Percentiles rank a stretch among this genome's conserved stretches.
phyloP scores from a whole-genome alignment of 768 basidiomycete species.

The Boletus rex-veris region DNA sequence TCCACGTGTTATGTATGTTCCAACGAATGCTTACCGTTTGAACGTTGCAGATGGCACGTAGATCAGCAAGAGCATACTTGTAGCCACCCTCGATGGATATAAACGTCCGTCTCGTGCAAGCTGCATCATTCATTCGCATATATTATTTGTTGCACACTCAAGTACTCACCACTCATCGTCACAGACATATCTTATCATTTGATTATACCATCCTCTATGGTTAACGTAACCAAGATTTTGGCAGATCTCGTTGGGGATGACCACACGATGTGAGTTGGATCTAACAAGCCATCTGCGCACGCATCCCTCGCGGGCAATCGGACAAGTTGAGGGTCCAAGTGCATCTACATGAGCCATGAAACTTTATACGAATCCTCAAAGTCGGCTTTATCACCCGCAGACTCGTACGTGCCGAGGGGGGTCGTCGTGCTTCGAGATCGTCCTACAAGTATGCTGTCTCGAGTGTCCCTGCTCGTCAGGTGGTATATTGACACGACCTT shows the following conservation, averaged over 20 bases:
- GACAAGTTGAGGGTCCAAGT: too few relatives aligned
- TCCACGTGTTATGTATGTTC: background rate
- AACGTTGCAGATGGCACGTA: slow-evolving; percentile 45
- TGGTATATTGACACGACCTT: too few relatives aligned
- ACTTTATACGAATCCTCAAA: too few relatives aligned
- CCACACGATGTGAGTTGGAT: background rate
- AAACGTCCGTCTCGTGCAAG: background rate
- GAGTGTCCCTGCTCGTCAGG: too few relatives aligned
- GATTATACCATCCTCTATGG: slow-evolving; percentile 20
- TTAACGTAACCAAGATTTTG: background rate
- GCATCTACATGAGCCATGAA: too few relatives aligned
- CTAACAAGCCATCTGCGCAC: background rate
- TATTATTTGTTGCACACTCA: slow-evolving; percentile 17
- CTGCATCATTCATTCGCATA: slow-evolving; percentile 9
- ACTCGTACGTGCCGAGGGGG: too few relatives aligned
- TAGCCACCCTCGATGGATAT: slow-evolving; percentile 18
- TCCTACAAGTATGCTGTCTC: too few relatives aligned
- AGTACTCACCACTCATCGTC: slow-evolving; percentile 31
- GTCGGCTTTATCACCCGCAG: too few relatives aligned
- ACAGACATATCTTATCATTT: slow-evolving; percentile 29
- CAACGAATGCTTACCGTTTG: background rate
- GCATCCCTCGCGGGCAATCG: too few relatives aligned
- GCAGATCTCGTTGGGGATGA: background rate
- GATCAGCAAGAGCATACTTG: slow-evolving; percentile 49
- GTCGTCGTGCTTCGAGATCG: too few relatives aligned